These are phyloP conservation scores for Dryas octopetala DNA, from an alignment of 306 rosid genomes.

Conservation along the genomic window DNA sequence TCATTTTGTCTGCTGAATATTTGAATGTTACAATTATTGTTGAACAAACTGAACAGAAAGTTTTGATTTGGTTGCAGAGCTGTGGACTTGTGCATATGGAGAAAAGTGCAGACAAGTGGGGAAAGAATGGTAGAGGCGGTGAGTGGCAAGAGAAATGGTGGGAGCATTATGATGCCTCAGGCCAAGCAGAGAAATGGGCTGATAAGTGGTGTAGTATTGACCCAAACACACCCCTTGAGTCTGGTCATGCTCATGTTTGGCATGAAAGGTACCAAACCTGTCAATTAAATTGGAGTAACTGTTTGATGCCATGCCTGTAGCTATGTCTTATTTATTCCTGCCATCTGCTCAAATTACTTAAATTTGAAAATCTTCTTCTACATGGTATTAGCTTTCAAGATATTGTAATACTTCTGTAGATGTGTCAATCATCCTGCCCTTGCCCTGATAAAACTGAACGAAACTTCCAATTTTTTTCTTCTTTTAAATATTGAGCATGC, in stretches of 20 bases:
- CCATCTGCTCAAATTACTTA: background rate
- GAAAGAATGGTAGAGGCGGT: constrained; percentile 66
- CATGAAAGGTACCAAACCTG: constrained; percentile 72
- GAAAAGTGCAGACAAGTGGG: constrained; percentile 99
- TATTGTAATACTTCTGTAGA: background rate
- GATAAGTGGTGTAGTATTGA: constrained; percentile 97
- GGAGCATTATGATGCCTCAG: constrained; percentile 73
- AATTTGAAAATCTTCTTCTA: background rate
- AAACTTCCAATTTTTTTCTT: background rate
- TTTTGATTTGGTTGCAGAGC: constrained; percentile 55
- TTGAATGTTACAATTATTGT: background rate
- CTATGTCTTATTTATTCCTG: background rate
- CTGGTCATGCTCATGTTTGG: constrained; percentile 98
- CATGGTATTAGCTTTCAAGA: background rate
- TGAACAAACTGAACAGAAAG: background rate
- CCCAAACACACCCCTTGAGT: constrained; percentile 71
- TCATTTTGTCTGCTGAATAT: background rate
- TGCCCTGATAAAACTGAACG: background rate
- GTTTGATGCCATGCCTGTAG: background rate
- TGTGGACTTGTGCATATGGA: constrained; percentile 71
- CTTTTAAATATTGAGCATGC: background rate
- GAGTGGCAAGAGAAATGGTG: constrained; percentile 99
- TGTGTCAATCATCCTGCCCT: background rate
- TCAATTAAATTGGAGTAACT: background rate
- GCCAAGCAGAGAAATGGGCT: constrained; percentile 90